Percentiles rank a stretch among this genome's conserved stretches.
Evolutionary conservation across 495 filamentous ascomycete species (phyloP).

Genomic region (Penicillium goetzii): DNA sequence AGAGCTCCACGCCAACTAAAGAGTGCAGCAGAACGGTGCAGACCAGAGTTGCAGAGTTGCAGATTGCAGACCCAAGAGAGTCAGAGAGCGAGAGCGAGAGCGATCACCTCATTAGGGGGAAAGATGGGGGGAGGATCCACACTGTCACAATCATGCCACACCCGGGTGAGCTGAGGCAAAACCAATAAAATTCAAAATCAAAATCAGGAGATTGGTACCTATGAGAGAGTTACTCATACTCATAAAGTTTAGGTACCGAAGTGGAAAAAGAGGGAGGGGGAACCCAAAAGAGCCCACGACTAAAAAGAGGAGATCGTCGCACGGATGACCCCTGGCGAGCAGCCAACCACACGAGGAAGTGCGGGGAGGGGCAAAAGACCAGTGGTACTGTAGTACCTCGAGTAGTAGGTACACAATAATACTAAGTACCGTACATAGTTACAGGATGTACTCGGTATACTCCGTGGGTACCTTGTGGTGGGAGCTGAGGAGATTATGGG

Average conservation of each 20-base stretch:
- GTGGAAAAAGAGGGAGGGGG: neutral
- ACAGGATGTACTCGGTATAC: too few species aligned
- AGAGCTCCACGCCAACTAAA: neutral
- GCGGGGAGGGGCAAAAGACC: conserved; percentile 8
- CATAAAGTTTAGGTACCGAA: neutral
- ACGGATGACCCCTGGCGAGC: conserved; percentile 24
- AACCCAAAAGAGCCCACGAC: too few species aligned
- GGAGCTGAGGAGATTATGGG: neutral
- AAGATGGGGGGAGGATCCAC: conserved; percentile 6
- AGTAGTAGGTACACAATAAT: neutral
- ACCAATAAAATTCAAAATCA: neutral
- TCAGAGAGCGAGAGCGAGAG: neutral
- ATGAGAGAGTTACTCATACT: neutral
- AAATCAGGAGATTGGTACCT: neutral
- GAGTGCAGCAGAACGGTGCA: neutral
- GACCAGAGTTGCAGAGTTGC: too few species aligned
- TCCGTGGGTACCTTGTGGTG: too few species aligned
- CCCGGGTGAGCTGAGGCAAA: conserved; percentile 12
- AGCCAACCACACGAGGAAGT: conserved; percentile 1
- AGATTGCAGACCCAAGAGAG: conserved; percentile 7
- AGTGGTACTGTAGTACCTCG: neutral
- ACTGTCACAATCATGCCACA: conserved; percentile 19
- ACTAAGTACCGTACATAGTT: too few species aligned
- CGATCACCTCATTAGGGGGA: conserved; percentile 20
- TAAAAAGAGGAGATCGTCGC: conserved; percentile 12